phyloP scores from a whole-genome alignment of 208 protist species.

The Ichthyophonus hoferi region DNA sequence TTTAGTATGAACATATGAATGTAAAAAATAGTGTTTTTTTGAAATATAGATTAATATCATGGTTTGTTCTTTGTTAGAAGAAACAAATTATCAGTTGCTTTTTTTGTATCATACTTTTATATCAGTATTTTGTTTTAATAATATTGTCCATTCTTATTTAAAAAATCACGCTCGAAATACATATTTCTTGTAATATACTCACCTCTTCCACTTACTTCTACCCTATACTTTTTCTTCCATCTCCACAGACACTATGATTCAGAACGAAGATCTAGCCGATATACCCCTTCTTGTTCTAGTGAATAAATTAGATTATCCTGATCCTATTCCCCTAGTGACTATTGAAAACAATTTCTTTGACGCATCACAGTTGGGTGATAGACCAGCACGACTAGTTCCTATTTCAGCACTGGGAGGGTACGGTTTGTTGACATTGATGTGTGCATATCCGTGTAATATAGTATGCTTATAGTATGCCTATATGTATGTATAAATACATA shows the following conservation, averaged over 20 bases:
- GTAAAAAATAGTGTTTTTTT: no score
- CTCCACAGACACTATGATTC: conserved; percentile 10
- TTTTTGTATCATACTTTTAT: no score
- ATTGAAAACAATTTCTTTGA: neutral
- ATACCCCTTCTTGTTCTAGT: conserved; percentile 8
- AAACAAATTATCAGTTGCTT: no score
- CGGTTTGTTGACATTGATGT: neutral
- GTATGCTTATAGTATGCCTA: neutral
- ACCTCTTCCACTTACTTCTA: neutral
- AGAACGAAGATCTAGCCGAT: conserved; percentile 4
- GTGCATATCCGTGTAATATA: neutral
- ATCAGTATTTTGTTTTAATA: no score
- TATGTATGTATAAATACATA: neutral
- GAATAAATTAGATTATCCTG: conserved; percentile 14
- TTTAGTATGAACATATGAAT: no score
- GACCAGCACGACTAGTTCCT: conserved; percentile 8
- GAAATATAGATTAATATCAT: no score
- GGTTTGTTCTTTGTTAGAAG: no score
- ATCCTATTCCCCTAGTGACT: neutral
- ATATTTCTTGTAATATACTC: no score
- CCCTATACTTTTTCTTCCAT: neutral
- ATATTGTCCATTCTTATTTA: no score
- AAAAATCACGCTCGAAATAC: no score
- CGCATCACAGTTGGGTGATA: conserved; percentile 4
- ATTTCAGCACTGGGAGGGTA: conserved; percentile 21